Evolutionary conservation across 2,329 filamentous ascomycete genomes (phyloP).

Genomic region (Diaporthe sp.): DNA sequence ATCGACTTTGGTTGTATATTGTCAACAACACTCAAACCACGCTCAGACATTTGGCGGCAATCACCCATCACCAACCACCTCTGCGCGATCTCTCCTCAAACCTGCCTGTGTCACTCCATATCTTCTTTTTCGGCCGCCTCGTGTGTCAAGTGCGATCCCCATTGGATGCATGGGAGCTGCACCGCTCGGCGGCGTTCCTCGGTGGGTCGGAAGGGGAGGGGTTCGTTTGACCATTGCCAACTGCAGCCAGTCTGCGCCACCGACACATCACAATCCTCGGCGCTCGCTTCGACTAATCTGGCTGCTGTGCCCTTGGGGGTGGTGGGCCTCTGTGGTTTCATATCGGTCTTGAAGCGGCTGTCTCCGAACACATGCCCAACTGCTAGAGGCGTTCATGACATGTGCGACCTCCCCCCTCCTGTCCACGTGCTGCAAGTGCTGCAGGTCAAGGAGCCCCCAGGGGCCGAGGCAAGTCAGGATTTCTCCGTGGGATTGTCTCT

Average conservation of each 20-base stretch:
- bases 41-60: constrained; percentile 29
- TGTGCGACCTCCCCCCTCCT: neutral
- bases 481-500: neutral
- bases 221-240: constrained; percentile 24
- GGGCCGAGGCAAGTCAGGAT: neutral
- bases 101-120: neutral
- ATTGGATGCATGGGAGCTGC: neutral
- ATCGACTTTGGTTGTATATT: neutral
- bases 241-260: constrained; percentile 26
- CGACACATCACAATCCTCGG: neutral
- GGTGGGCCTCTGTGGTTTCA: constrained; percentile 24
- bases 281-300: constrained; percentile 23
- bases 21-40: constrained; percentile 7
- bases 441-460: neutral
- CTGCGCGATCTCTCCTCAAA: neutral
- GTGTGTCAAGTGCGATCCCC: neutral
- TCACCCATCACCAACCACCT: neutral
- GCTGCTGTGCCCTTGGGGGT: neutral
- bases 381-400: constrained; percentile 11
- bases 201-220: neutral
- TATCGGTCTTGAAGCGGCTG: constrained; percentile 1
- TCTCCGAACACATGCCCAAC: neutral
- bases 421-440: constrained; percentile 8
- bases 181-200: constrained; percentile 4
- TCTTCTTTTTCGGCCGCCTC: neutral